These are phyloP conservation scores for Trichoderma sp. DNA, from an alignment of 2,329 filamentous ascomycete species.

Conservation along the genomic window DNA sequence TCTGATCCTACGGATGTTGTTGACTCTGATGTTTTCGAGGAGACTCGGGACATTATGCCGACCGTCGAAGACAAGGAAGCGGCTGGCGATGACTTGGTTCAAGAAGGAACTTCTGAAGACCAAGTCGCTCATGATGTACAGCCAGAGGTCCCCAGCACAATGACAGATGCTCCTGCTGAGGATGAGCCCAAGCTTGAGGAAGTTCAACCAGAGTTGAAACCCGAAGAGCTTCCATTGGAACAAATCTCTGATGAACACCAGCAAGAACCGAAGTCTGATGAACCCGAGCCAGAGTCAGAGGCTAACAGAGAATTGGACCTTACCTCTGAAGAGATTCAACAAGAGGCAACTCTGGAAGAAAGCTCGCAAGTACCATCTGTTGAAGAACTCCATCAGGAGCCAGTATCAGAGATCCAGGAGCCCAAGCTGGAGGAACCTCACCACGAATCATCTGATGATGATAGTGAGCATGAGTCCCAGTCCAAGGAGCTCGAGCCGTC, in stretches of 20 bases:
- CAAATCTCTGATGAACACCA: constrained; percentile 20
- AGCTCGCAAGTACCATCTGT: background rate
- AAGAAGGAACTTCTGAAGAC: background rate
- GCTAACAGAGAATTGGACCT: background rate
- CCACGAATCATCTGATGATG: background rate
- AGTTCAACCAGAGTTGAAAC: background rate
- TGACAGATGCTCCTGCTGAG: background rate
- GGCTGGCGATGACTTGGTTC: background rate
- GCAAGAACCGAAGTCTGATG: background rate
- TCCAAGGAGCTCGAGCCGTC: background rate
- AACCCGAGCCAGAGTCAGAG: background rate
- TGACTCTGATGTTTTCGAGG: background rate
- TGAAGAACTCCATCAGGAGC: background rate
- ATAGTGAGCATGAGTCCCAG: background rate
- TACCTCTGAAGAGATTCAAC: background rate
- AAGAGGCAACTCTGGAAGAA: background rate
- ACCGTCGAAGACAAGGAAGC: background rate
- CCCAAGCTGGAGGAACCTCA: background rate
- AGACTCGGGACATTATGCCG: background rate
- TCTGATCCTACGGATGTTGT: background rate
- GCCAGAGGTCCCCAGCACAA: background rate
- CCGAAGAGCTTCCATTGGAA: background rate
- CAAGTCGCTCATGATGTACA: background rate
- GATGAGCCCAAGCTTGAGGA: constrained; percentile 18
- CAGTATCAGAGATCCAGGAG: background rate